phyloP scores from a whole-genome alignment of 2,329 filamentous ascomycete genomes.

The Penicillium thymicola region DNA sequence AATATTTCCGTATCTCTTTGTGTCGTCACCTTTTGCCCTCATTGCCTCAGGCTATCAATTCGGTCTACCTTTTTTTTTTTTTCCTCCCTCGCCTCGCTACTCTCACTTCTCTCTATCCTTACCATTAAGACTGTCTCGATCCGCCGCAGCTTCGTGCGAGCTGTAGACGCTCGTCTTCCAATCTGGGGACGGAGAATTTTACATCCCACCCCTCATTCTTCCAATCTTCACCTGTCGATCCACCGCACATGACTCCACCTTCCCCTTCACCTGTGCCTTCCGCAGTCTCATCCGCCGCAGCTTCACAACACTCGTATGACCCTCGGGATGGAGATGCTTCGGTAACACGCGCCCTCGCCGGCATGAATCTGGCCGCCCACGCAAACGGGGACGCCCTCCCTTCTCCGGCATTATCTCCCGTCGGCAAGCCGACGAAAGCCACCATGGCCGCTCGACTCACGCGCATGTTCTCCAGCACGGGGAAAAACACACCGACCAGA shows the following conservation, averaged over 20 bases:
- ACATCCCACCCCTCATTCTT: constrained; percentile 11
- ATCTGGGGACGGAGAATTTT: constrained; percentile 22
- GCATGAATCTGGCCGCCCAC: constrained; percentile 39
- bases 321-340: constrained; percentile 37
- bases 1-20: constrained; percentile 2
- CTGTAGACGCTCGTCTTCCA: constrained; percentile 9
- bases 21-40: constrained; percentile 15
- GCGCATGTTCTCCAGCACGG: constrained; percentile 47
- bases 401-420: constrained; percentile 22
- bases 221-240: constrained; percentile 17
- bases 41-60: constrained; percentile 19
- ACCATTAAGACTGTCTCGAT: constrained; percentile 2
- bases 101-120: constrained; percentile 6
- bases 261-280: constrained; percentile 44
- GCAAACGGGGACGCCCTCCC: constrained; percentile 36
- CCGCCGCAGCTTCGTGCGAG: neutral
- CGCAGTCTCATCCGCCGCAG: constrained; percentile 41
- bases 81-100: constrained; percentile 7
- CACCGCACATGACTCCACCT: constrained; percentile 43
- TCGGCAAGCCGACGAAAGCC: constrained; percentile 35
- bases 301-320: constrained; percentile 41
- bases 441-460: constrained; percentile 46
- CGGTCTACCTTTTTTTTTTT: constrained; percentile 11
- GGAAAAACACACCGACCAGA: constrained; percentile 31
- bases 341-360: constrained; percentile 45